phyloP scores from a whole-genome alignment of 2,329 filamentous ascomycete species.

The Pestalotiopsis sp. region DNA sequence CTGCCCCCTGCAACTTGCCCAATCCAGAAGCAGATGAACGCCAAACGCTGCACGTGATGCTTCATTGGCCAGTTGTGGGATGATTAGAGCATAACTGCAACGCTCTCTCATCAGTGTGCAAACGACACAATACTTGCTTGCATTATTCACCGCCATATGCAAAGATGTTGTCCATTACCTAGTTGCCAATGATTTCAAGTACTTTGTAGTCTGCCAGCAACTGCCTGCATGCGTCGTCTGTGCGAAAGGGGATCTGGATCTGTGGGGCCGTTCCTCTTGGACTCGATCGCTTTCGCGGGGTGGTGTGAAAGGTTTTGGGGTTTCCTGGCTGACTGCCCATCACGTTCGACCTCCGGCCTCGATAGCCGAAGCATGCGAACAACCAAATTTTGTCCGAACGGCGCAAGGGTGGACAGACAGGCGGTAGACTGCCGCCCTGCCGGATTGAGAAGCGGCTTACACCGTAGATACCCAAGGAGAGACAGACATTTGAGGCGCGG shows the following conservation, averaged over 20 bases:
- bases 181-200: background rate
- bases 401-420: background rate
- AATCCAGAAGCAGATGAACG: background rate
- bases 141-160: background rate
- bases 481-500: background rate
- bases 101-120: background rate
- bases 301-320: background rate
- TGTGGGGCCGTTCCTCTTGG: background rate
- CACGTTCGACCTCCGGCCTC: background rate
- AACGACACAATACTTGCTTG: background rate
- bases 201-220: background rate
- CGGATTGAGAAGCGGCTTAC: background rate
- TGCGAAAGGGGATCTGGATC: background rate
- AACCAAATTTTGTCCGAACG: background rate
- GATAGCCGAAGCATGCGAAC: conserved; percentile 2
- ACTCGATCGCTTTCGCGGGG: background rate
- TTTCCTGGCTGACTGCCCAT: background rate
- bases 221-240: conserved; percentile 4
- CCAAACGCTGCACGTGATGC: background rate
- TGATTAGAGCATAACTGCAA: conserved; percentile 3
- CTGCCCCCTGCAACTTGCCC: conserved; percentile 1
- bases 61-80: background rate
- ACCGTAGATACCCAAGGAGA: no score
- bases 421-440: background rate
- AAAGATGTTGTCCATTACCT: background rate